Percentiles rank a stretch among this genome's conserved stretches.
phyloP scores from a whole-genome alignment of 1,284 basidiomycete species.

The Farysia itapuensis region DNA sequence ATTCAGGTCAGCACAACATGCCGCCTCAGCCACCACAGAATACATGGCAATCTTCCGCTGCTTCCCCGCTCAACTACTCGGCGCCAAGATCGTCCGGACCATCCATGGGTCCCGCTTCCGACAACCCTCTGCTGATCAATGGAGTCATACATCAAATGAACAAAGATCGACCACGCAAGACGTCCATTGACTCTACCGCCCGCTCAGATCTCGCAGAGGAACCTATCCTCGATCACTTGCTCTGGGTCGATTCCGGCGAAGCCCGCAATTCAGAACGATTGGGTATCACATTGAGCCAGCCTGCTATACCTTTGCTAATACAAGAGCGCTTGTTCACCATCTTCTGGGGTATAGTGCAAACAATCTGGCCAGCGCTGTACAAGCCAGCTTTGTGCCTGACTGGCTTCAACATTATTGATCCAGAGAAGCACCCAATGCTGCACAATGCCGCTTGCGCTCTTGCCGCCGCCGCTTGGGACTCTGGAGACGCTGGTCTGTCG shows the following conservation, averaged over 20 bases:
- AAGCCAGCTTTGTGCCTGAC: conserved; percentile 19
- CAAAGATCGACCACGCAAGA: not conserved
- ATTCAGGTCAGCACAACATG: too few relatives aligned
- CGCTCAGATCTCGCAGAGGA: conserved; percentile 6
- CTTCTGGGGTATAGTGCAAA: conserved; percentile 34
- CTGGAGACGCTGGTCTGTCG: conserved; percentile 19
- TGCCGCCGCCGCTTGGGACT: conserved; percentile 36
- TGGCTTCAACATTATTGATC: conserved; percentile 25
- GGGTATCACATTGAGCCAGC: conserved; percentile 25
- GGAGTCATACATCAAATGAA: not conserved
- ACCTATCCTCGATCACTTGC: conserved; percentile 20
- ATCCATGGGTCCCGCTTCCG: too few relatives aligned
- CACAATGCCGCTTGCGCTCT: conserved; percentile 40
- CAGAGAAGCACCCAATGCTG: conserved; percentile 38
- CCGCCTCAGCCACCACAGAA: too few relatives aligned
- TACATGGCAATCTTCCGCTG: too few relatives aligned
- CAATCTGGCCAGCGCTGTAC: conserved; percentile 43
- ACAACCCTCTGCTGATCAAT: not conserved
- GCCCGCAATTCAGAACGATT: conserved; percentile 11
- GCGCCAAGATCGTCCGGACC: too few relatives aligned
- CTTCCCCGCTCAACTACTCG: too few relatives aligned
- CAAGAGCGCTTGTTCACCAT: conserved; percentile 37
- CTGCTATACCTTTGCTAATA: conserved; percentile 29
- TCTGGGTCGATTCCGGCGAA: conserved; percentile 21
- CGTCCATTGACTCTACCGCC: not conserved